Conservation (phyloP, 106 monocot species). For the Allium fistulosum region DNA sequence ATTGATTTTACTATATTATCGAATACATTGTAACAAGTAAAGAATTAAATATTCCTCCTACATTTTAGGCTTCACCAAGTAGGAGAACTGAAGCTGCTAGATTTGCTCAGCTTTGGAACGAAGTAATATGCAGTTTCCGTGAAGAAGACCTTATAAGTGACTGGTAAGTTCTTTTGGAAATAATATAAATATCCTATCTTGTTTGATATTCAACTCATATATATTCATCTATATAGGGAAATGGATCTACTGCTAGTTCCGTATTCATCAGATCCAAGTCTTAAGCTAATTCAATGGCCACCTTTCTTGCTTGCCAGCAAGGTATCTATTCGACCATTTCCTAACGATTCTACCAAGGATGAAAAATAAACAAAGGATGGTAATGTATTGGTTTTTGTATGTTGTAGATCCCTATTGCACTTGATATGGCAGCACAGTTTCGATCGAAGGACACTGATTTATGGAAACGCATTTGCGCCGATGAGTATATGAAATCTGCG, state of each 20-base stretch:
- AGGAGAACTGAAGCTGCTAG: conserved; percentile 96
- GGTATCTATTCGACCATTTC: conserved; percentile 23
- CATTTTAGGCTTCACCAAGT: conserved; percentile 59
- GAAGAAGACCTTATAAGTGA: conserved; percentile 98
- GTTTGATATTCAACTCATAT: conserved; percentile 5
- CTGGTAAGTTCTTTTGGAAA: conserved; percentile 36
- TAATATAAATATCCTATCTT: not conserved
- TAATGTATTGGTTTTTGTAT: too few relatives aligned
- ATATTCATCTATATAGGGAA: conserved; percentile 47
- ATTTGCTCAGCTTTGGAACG: conserved; percentile 99
- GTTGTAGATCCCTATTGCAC: conserved; percentile 66
- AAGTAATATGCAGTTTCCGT: conserved; percentile 91
- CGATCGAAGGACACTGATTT: conserved; percentile 83
- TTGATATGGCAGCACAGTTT: conserved; percentile 98
- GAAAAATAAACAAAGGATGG: conserved; percentile 18
- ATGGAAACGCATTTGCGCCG: conserved; percentile 95
- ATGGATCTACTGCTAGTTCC: conserved; percentile 96
- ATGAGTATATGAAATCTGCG: conserved; percentile 99
- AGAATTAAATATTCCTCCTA: not conserved
- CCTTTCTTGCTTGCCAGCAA: conserved; percentile 99
- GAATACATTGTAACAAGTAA: not conserved
- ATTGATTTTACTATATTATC: not conserved
- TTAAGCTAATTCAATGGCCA: conserved; percentile 95
- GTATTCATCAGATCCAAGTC: conserved; percentile 83
- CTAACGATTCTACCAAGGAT: not conserved